A percentile compares a stretch with the other conserved stretches of the same genome.
These are phyloP conservation scores for Eimeria acervulina DNA, from an alignment of 169 alveolate species.

Conservation along the genomic window DNA sequence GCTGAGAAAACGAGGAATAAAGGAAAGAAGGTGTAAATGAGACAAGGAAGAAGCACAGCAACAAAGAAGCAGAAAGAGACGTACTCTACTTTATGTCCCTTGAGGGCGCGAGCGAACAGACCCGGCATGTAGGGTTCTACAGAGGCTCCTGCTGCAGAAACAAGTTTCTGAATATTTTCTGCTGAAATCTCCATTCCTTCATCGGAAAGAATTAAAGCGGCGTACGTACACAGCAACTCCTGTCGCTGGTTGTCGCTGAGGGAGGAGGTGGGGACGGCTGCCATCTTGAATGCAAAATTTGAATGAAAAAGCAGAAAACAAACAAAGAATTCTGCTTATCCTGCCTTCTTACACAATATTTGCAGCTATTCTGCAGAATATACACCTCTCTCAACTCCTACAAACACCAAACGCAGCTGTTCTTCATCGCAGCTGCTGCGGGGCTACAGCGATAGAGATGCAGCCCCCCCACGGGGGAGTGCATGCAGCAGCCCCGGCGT, in stretches of 20 bases:
- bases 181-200: slow-evolving; percentile 95
- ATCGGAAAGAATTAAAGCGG: slow-evolving; percentile 96
- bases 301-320: not conserved
- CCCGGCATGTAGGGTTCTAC: slow-evolving; percentile 97
- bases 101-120: slow-evolving; percentile 95
- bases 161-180: slow-evolving; percentile 93
- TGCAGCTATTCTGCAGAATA: not conserved
- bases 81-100: slow-evolving; percentile 93
- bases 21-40: not conserved
- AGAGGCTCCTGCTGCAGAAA: slow-evolving; percentile 94
- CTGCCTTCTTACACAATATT: not conserved
- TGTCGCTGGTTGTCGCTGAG: slow-evolving; percentile 91
- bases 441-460: not conserved
- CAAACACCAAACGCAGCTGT: not conserved
- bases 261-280: slow-evolving; percentile 89
- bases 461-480: slow-evolving; percentile 6
- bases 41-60: not conserved
- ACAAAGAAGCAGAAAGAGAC: not conserved
- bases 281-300: slow-evolving; percentile 83
- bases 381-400: not conserved
- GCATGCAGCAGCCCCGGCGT: slow-evolving; percentile 31
- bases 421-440: not conserved
- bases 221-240: slow-evolving; percentile 97
- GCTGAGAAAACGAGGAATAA: too few relatives aligned
- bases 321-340: not conserved